Evolutionary conservation across 129 eudicot genomes (phyloP), one percentile per base, ranked within the genome.

Genomic region (Pulicaria dysenterica): DNA sequence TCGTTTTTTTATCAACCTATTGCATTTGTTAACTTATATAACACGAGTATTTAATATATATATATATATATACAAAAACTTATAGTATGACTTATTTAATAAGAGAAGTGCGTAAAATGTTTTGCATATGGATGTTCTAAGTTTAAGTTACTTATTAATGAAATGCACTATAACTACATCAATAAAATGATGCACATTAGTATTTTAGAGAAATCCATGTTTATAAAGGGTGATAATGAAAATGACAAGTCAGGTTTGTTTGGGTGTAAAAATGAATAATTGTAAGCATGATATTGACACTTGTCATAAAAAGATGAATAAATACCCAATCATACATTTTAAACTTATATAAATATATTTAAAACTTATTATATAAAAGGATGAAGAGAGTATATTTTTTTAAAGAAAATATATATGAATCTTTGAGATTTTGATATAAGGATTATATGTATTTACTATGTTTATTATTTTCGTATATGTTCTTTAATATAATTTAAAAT

Each of bases 191-290:
- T 7, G 40, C 46, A 9, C 19, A 4, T 15, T 13, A 39, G 7
- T 12, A 12, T 6, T 19, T 46, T 6, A 51, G 64, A 58, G 19
- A 45, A 58, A 7, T 46, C 19, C 36, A 36, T 15, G 48, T 59
- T n/a, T 39, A 60, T 19, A 73, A 58, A 73, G 3, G 38, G 47
- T 47, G 77, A 59, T 73, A 60, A 59, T 60, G 69, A 73, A 46
- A 73, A 60, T 47, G 77, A 73, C 77, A 47, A 60, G 70, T 73
- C 77, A 5, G 6, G 58, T 72, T 73, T 73, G 77, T 59, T 73
- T 61, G 34, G 69, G 9, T 7, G 67, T 59, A 49, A 57, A 57
- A 40, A 36, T 58, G 34, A 13, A 51, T 51, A 69, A 51, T 8
- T 49, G 38, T 69, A 44, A 14, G 39, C 37, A 31, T 12, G 16